phyloP scores from a whole-genome alignment of 202 grass and related monocot species.

The Saccharum hybrid region DNA sequence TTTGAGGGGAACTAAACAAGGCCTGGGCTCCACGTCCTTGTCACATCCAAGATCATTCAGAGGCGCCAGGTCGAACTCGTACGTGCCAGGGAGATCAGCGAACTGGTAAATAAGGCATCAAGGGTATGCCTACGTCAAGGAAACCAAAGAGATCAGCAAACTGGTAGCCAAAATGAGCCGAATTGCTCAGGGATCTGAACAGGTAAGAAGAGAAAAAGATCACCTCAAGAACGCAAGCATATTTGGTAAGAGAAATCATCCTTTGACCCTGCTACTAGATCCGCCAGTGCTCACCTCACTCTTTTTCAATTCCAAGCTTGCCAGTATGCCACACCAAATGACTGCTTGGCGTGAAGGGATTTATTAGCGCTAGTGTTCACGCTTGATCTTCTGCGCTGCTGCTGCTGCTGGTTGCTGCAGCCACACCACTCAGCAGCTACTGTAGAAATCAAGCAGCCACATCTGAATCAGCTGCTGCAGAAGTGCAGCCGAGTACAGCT shows the following conservation, averaged over 20 bases:
- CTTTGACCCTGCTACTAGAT: constrained; percentile 33
- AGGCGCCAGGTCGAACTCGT: too few species aligned
- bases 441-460: too few species aligned
- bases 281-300: neutral
- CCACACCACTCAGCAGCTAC: too few species aligned
- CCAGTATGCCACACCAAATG: constrained; percentile 41
- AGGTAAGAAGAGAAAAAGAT: neutral
- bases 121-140: neutral
- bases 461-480: too few species aligned
- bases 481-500: too few species aligned
- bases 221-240: constrained; percentile 83
- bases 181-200: neutral
- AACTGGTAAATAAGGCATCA: neutral
- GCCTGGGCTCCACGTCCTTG: too few species aligned
- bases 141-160: neutral
- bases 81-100: neutral
- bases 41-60: too few species aligned
- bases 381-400: neutral
- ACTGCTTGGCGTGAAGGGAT: constrained; percentile 59
- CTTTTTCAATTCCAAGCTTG: constrained; percentile 26
- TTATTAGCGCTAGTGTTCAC: constrained; percentile 33
- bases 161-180: neutral
- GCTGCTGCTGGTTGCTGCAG: too few species aligned
- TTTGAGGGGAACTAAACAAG: too few species aligned
- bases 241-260: constrained; percentile 42